Conservation (phyloP, 2,329 filamentous ascomycete genomes). For the Fusarium chaquense region DNA sequence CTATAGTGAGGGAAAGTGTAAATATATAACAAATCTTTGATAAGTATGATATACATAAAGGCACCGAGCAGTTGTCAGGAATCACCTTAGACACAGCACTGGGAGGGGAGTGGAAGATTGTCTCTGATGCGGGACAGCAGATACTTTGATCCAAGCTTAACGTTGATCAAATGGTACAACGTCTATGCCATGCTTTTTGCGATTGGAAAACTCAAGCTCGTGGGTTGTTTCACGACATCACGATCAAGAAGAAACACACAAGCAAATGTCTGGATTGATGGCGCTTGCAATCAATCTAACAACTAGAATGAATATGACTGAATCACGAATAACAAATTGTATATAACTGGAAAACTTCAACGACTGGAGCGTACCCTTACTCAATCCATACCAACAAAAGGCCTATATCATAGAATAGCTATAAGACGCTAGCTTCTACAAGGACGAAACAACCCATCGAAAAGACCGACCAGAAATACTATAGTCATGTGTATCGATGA, state of each 20-base stretch:
- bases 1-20: too few relatives aligned
- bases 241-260: neutral
- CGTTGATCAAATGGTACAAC: neutral
- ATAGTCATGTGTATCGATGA: constrained; percentile 21
- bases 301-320: neutral
- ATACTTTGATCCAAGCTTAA: neutral
- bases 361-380: too few relatives aligned
- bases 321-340: neutral
- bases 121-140: neutral
- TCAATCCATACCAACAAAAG: neutral
- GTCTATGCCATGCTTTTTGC: neutral
- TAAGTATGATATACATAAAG: neutral
- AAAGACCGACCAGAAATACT: neutral
- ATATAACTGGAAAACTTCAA: neutral
- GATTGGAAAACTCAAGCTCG: neutral
- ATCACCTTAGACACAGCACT: neutral
- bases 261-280: neutral
- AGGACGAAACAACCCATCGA: neutral
- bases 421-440: neutral
- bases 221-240: constrained; percentile 9
- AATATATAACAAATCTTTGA: neutral
- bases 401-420: neutral
- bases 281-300: neutral
- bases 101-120: neutral
- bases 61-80: neutral